A percentile compares a stretch with the other conserved stretches of the same genome.
These are phyloP conservation scores for Rhododendron ferrugineum DNA, from an alignment of 148 eudicot species.

Conservation along the genomic window DNA sequence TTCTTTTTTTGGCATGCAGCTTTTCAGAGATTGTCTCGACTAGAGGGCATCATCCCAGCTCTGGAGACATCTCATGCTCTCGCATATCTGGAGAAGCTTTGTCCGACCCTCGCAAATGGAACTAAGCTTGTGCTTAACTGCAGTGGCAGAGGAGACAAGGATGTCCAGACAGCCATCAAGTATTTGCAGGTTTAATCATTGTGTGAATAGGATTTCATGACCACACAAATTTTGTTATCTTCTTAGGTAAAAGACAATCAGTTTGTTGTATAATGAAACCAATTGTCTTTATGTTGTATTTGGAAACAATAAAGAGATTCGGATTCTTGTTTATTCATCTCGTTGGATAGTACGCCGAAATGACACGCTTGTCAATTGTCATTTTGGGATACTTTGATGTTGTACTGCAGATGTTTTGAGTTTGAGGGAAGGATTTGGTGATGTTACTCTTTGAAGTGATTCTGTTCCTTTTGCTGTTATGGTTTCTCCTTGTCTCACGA, in stretches of 20 bases:
- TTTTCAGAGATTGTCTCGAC: conserved; percentile 75
- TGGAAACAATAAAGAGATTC: neutral
- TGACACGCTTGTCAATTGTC: neutral
- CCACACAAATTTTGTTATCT: neutral
- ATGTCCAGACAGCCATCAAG: conserved; percentile 87
- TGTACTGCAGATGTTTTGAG: neutral
- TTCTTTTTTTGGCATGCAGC: conserved; percentile 38
- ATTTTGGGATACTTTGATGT: neutral
- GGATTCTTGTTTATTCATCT: neutral
- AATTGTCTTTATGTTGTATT: neutral
- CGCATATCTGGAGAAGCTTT: conserved; percentile 79
- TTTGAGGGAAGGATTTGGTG: neutral
- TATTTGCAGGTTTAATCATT: conserved; percentile 43
- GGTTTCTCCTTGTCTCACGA: neutral
- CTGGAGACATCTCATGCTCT: conserved; percentile 95
- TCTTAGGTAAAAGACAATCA: neutral
- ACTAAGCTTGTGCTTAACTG: conserved; percentile 79
- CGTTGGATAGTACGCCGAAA: neutral
- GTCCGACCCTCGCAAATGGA: conserved; percentile 78
- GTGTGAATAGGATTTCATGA: neutral
- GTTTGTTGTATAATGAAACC: neutral
- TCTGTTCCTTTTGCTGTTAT: neutral
- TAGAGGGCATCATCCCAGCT: conserved; percentile 98
- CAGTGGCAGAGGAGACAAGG: conserved; percentile 98
- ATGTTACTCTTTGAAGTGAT: neutral